Percentiles rank a stretch among this genome's conserved stretches.
phyloP scores from a whole-genome alignment of 176 grass and related monocot genomes.

The Bolboschoenus planiculmis region DNA sequence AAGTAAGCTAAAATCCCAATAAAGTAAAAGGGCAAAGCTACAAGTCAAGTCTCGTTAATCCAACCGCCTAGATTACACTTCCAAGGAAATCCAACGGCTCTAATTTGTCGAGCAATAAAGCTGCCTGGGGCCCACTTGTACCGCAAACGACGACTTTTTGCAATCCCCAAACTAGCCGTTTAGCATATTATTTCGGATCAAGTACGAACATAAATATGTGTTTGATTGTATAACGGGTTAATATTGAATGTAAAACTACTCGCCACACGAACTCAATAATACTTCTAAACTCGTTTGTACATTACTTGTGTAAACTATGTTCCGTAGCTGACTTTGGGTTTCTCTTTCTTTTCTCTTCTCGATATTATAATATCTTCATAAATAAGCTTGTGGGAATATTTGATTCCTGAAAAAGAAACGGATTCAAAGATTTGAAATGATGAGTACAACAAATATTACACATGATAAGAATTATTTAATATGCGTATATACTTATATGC shows the following conservation, averaged over 20 bases:
- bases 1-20: neutral
- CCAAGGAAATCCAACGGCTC: neutral
- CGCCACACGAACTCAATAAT: neutral
- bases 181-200: neutral
- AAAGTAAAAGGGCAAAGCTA: slow-evolving; percentile 1
- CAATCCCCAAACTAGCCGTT: slow-evolving; percentile 13
- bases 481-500: neutral
- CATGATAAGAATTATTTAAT: neutral
- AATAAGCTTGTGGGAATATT: neutral
- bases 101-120: neutral
- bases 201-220: too few relatives aligned
- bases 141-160: neutral
- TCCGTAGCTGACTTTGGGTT: slow-evolving; percentile 16
- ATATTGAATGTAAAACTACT: neutral
- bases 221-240: neutral
- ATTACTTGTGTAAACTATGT: neutral
- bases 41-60: slow-evolving; percentile 13
- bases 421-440: neutral
- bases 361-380: slow-evolving; percentile 8
- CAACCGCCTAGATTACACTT: neutral
- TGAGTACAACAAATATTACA: neutral
- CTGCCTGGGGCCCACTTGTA: neutral
- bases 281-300: neutral
- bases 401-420: slow-evolving; percentile 2
- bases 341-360: too few relatives aligned